A percentile compares a stretch with the other conserved stretches of the same genome.
phyloP scores from a whole-genome alignment of 176 grass and related monocot species.

The Tillandsia leiboldiana region DNA sequence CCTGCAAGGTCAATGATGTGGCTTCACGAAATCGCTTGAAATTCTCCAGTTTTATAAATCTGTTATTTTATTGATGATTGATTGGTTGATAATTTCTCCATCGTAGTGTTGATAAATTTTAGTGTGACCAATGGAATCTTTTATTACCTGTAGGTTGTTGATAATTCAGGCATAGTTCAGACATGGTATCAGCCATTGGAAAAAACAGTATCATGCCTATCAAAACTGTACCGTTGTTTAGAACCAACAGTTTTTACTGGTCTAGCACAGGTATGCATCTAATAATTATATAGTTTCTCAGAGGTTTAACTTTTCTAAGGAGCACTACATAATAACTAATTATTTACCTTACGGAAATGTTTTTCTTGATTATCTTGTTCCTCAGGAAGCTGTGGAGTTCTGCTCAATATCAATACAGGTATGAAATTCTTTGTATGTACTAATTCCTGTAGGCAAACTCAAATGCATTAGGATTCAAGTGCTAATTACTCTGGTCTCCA shows the following conservation, averaged over 20 bases:
- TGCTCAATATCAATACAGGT: conserved; percentile 97
- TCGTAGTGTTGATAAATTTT: too few relatives aligned
- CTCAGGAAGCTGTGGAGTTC: conserved; percentile 92
- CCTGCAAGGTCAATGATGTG: too few relatives aligned
- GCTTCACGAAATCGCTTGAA: too few relatives aligned
- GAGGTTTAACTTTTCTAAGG: background rate
- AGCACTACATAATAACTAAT: background rate
- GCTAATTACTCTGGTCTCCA: too few relatives aligned
- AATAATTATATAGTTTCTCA: background rate
- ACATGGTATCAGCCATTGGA: conserved; percentile 94
- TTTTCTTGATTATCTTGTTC: conserved; percentile 18
- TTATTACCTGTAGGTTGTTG: conserved; percentile 45
- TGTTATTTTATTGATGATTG: too few relatives aligned
- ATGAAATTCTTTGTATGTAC: conserved; percentile 2
- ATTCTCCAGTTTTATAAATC: too few relatives aligned
- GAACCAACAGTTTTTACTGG: conserved; percentile 94
- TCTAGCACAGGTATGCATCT: conserved; percentile 70
- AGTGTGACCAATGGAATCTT: background rate
- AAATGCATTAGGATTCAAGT: too few relatives aligned
- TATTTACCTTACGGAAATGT: conserved; percentile 10
- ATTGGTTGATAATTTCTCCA: too few relatives aligned
- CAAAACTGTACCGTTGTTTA: conserved; percentile 90
- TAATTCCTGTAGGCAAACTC: background rate
- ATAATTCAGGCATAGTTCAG: conserved; percentile 59
- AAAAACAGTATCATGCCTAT: conserved; percentile 94